phyloP scores from a whole-genome alignment of 257 asterid genomes.

The Fraxinus cuspidata region DNA sequence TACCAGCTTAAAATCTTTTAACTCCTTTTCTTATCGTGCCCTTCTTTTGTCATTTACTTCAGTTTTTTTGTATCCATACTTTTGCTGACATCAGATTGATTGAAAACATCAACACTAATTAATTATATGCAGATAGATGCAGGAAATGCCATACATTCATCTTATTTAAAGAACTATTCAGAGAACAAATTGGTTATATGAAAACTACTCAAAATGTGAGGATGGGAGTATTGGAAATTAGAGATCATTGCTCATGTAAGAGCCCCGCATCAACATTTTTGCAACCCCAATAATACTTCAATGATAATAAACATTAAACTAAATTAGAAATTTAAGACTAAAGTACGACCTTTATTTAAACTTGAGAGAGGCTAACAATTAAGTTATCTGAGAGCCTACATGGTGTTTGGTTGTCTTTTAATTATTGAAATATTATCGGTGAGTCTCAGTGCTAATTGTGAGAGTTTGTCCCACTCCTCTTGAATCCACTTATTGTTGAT shows the following conservation, averaged over 20 bases:
- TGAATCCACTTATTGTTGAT: neutral
- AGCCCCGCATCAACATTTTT: neutral
- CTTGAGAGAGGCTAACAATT: neutral
- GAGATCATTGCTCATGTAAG: conserved; percentile 1
- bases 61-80: neutral
- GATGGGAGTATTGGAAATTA: neutral
- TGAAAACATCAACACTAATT: neutral
- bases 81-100: neutral
- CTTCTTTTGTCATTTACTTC: neutral
- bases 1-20: neutral
- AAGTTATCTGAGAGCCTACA: neutral
- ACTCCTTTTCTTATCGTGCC: neutral
- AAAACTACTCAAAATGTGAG: neutral
- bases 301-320: neutral
- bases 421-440: neutral
- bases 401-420: neutral
- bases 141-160: neutral
- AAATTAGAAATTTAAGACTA: neutral
- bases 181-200: neutral
- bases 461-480: neutral
- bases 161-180: neutral
- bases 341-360: neutral
- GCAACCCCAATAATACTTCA: neutral
- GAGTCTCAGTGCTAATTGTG: neutral
- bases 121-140: neutral